These are phyloP conservation scores for Ustilago xerochloae DNA, from an alignment of 1,284 basidiomycete genomes.

Conservation along the genomic window DNA sequence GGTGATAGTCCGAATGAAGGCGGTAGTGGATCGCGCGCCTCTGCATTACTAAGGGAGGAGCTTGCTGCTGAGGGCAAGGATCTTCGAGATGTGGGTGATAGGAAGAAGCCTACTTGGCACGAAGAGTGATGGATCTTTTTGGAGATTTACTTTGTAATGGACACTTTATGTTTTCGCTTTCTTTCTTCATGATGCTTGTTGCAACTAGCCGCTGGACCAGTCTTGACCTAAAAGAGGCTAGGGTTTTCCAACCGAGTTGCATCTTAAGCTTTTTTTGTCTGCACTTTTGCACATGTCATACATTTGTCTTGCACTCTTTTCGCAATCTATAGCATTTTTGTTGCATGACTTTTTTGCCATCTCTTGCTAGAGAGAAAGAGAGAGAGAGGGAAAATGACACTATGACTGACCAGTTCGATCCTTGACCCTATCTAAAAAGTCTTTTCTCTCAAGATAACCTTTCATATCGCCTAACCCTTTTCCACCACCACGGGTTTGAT, in stretches of 20 bases:
- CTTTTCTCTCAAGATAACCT: constrained; percentile 62
- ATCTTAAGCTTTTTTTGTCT: neutral
- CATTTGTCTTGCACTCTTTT: neutral
- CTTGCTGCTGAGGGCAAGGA: constrained; percentile 54
- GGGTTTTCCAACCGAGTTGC: neutral
- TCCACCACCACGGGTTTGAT: constrained; percentile 63
- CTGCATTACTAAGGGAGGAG: constrained; percentile 47
- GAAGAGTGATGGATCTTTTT: constrained; percentile 22
- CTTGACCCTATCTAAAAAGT: constrained; percentile 64
- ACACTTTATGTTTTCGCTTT: neutral
- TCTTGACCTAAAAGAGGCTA: neutral
- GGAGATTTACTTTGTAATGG: neutral
- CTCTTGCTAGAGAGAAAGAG: constrained; percentile 3
- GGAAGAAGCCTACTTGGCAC: constrained; percentile 53
- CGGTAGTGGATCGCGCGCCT: constrained; percentile 19
- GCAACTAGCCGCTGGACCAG: neutral
- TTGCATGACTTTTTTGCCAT: neutral
- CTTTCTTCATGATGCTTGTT: neutral
- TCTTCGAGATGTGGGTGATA: constrained; percentile 44
- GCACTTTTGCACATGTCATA: neutral
- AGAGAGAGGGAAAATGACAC: too few species aligned
- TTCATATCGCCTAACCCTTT: constrained; percentile 63
- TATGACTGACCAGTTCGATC: constrained; percentile 36
- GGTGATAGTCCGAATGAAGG: constrained; percentile 37
- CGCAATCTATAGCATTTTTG: neutral